These are phyloP conservation scores for Lobosporangium transversale DNA, from an alignment of 192 early-diverging fungal genomes.

Conservation along the genomic window DNA sequence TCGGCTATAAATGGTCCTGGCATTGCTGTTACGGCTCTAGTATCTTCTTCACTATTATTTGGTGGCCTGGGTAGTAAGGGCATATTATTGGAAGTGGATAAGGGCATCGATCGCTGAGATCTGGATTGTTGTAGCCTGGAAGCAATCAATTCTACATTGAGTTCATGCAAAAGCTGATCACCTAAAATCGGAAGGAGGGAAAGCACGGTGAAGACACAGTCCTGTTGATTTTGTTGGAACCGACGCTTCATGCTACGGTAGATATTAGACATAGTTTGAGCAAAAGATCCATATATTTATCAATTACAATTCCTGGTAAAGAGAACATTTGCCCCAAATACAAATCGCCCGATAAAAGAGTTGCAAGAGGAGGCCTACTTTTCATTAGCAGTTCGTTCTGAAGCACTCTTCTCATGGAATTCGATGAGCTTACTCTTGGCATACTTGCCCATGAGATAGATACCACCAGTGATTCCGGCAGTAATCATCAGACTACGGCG, in stretches of 20 bases:
- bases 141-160: conserved; percentile 84
- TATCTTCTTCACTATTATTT: too few relatives aligned
- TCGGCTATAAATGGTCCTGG: not conserved
- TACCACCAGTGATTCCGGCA: conserved; percentile 74
- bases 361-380: conserved; percentile 75
- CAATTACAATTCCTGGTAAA: too few relatives aligned
- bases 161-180: conserved; percentile 78
- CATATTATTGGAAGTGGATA: conserved; percentile 37
- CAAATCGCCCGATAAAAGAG: too few relatives aligned
- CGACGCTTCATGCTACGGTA: conserved; percentile 80
- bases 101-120: conserved; percentile 31
- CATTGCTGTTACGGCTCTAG: conserved; percentile 1
- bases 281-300: too few relatives aligned
- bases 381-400: conserved; percentile 78
- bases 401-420: conserved; percentile 69
- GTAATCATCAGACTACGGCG: conserved; percentile 70
- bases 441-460: conserved; percentile 78
- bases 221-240: conserved; percentile 94
- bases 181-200: conserved; percentile 82
- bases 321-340: too few relatives aligned
- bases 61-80: conserved; percentile 30
- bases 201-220: conserved; percentile 88
- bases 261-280: too few relatives aligned
- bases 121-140: conserved; percentile 68
- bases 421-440: conserved; percentile 78